Base-by-base conservation (phyloP, 768 basidiomycete genomes). In the Sporobolomyces roseus region DNA sequence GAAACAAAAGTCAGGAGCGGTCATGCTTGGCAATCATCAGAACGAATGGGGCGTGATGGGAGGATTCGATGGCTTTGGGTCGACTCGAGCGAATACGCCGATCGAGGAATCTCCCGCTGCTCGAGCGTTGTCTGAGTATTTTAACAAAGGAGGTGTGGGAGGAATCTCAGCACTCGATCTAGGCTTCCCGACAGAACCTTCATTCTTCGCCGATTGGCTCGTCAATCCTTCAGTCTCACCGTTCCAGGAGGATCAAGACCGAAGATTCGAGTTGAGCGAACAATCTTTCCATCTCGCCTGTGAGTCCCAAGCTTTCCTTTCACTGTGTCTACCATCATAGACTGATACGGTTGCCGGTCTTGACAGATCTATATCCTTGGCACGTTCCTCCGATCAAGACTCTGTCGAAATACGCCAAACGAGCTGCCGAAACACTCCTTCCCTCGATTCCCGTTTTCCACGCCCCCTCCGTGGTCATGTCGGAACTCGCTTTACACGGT, bases 131-230 rank as follows among this genome's bases (percentile, higher is more conserved):
- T 55, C 64, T 9, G 32, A 46, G n/a, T 71, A 71, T 51, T 71
- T 71, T 61, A 68, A 73, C 52, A 43, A 54, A 27, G 71, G 71
- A 29, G 71, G 71, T 7, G 71, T 73, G 21, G 61, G 71, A 3
- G 71, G 71, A 5, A 73, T 73, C 21, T 60, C 67, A 12, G 71
- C 71, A 32, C 67, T 73, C 46, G 71, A 73, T 35, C 56, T 73
- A 2, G 71, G 71, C 13, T 73, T 73, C 65, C 36, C 61, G 12
- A 38, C n/a, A 29, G 61, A 62, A 43, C 71, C 71, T 30, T 36
- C 27, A 13, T 9, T 73, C 13, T 73, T 35, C 32, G 52, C 67
- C 4, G 67, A 73, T 2, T 65, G 53, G 35, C 2, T 73, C 19
- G 27, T 63, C 23, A 25, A 54, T 13, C 54, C 66, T 3, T 30